Base-by-base conservation (phyloP, 31 red algal species). In the Odonthalia washingtoniensis region DNA sequence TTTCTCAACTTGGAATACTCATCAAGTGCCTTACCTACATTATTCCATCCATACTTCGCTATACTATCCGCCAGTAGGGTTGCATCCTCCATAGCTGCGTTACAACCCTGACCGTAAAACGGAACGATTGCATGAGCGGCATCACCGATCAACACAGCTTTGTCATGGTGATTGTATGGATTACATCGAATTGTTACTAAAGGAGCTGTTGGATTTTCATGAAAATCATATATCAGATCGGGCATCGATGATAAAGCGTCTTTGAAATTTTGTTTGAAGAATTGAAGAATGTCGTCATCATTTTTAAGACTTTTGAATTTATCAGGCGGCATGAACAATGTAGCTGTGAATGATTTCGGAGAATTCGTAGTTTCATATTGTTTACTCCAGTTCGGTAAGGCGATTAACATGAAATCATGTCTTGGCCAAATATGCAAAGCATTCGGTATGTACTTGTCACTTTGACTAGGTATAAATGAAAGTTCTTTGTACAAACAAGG, bases 71-170 rank as follows among this genome's bases (percentile, higher is more conserved):
- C 90, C 0, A 99, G 73, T n/a, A 99, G 75, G 31, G 89, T 86
- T 24, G 77, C 87, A 45, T 95, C 98, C 70, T 99, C 98, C 74
- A 99, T 85, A 31, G 95, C 92, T 43, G 94, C 93, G 88, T 99
- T 99, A 61, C 88, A 94, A 18, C 98, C 98, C 74, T 99, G 98
- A 12, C 98, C 98, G 74, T 97, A 99, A 74, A 99, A 99, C 30
- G 98, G 98, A 52, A 99, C 98, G 74, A 99, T 99, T 12, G 95
- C 98, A 90, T 99, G 98, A 33, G 98, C 98, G 26, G 98, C 98
- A 67, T 99, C 98, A 3, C 98, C 98, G 44, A 99, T 87, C 24
- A 99, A 46, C 9, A 99, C 38, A 27, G 91, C 88, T 30, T 90
- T 84, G 16, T 87, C 88, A 32, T 67, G 26, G 68, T 90, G 77